phyloP scores from a whole-genome alignment of 768 basidiomycete genomes.

The Tylopilus rubrobrunneus region DNA sequence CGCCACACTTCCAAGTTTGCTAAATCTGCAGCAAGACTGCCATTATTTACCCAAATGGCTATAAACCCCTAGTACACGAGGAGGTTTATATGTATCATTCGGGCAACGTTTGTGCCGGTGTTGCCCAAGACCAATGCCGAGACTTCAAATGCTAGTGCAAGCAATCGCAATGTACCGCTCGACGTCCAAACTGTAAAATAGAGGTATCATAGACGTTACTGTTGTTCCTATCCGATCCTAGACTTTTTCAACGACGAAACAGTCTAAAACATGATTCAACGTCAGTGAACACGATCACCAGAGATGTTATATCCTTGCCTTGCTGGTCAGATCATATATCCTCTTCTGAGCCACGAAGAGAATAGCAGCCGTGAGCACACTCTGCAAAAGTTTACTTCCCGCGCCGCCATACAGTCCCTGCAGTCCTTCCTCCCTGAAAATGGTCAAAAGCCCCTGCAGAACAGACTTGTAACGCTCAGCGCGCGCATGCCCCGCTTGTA shows the following conservation, averaged over 20 bases:
- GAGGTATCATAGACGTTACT: neutral
- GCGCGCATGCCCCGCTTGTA: conserved; percentile 69
- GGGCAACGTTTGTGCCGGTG: too few relatives aligned
- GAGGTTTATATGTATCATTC: too few relatives aligned
- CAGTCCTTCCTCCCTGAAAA: conserved; percentile 76
- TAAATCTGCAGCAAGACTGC: too few relatives aligned
- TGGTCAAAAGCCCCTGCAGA: conserved; percentile 70
- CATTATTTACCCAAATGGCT: too few relatives aligned
- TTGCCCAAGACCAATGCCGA: too few relatives aligned
- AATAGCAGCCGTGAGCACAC: conserved; percentile 90
- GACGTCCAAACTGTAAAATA: neutral
- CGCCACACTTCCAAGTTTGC: too few relatives aligned
- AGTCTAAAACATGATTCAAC: conserved; percentile 5
- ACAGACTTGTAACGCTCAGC: conserved; percentile 74
- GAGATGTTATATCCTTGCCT: conserved; percentile 24
- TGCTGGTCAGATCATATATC: conserved; percentile 69
- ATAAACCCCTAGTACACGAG: too few relatives aligned
- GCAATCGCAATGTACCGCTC: neutral
- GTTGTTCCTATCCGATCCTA: neutral
- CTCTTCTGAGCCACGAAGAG: conserved; percentile 87
- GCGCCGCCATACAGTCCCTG: conserved; percentile 85
- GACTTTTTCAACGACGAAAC: conserved; percentile 11
- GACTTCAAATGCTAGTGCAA: too few relatives aligned
- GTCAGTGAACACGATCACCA: neutral
- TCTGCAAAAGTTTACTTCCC: conserved; percentile 84